A percentile compares a stretch with the other conserved stretches of the same genome.
phyloP scores from a whole-genome alignment of 345 rosid genomes.

The Euphorbia peplus region DNA sequence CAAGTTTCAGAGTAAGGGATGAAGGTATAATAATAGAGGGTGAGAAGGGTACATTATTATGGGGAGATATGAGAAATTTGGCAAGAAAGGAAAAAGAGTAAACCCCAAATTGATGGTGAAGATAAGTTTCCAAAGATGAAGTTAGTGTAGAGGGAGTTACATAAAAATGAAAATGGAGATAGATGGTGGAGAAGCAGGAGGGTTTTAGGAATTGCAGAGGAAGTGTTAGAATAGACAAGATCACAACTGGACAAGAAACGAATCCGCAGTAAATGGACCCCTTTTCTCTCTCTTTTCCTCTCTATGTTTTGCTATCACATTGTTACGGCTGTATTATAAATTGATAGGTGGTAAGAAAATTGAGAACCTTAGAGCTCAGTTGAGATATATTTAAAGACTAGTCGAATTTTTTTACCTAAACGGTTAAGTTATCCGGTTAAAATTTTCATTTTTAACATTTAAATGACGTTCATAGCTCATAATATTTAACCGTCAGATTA shows the following conservation, averaged over 20 bases:
- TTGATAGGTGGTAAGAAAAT: no score
- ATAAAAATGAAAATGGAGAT: background rate
- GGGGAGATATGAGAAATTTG: constrained; percentile 4
- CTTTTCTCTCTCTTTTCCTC: background rate
- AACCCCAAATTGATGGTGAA: constrained; percentile 7
- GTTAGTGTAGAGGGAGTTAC: background rate
- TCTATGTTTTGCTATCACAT: background rate
- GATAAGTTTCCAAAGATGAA: background rate
- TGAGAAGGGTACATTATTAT: background rate
- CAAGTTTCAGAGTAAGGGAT: constrained; percentile 1
- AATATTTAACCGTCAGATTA: no score
- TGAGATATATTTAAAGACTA: no score
- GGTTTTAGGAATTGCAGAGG: background rate
- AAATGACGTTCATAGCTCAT: no score
- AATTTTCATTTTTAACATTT: no score
- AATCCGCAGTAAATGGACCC: constrained; percentile 6
- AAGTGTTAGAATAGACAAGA: constrained; percentile 1
- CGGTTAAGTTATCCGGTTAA: no score
- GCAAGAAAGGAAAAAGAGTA: constrained; percentile 12
- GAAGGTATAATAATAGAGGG: background rate
- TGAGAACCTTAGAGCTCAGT: no score
- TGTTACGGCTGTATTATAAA: no score
- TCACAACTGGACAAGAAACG: constrained; percentile 22
- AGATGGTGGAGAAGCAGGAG: background rate
- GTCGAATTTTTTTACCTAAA: no score